Evolutionary conservation across 768 basidiomycete genomes (phyloP), one percentile per base, ranked within the genome.

Genomic region (Lyophyllum atratum): DNA sequence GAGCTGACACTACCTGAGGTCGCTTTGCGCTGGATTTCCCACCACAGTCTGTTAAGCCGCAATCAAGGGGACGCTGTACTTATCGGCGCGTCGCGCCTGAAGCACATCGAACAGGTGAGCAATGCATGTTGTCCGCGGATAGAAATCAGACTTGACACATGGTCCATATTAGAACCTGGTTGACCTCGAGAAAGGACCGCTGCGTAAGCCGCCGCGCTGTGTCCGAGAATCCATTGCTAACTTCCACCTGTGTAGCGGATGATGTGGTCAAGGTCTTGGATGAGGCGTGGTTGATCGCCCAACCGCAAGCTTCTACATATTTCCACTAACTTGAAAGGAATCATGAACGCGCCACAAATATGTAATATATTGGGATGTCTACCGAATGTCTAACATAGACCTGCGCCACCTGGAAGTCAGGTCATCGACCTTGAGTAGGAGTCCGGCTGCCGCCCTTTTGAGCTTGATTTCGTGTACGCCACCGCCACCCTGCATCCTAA

Each of bases 351-450:
- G 70, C 76, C 6, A 69, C n/a, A n/a, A n/a, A 72, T 15, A 65
- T 70, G 28, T 77, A 78, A 58, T 74, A 22, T 37, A 21, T 14
- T n/a, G n/a, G 22, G 8, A 24, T 25, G n/a, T 15, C 49, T 55
- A 67, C 44, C 66, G 54, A 49, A 54, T 66, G 61, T 79, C 77
- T 34, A 86, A 72, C 81, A 92, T 86, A 0, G 84, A 81, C 46
- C 85, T 79, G 37, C 83, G 76, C 89, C 89, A 92, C 66, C 74
- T 84, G 40, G 83, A 82, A 4, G 81, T 79, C 17, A 92, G 72
- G 59, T 87, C 85, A 50, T 93, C 89, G 5, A 92, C 82, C 68
- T 91, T 92, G 53, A 97, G 71, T 43, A 95, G 68, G 1, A 95
- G 88, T 0, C 92, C 92, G 1, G 92, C 93, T 2, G 88, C 85